Evolutionary conservation across 2,329 filamentous ascomycete species (phyloP), one percentile per base, ranked within the genome.

Genomic region (Emmonsiellopsis sp.): DNA sequence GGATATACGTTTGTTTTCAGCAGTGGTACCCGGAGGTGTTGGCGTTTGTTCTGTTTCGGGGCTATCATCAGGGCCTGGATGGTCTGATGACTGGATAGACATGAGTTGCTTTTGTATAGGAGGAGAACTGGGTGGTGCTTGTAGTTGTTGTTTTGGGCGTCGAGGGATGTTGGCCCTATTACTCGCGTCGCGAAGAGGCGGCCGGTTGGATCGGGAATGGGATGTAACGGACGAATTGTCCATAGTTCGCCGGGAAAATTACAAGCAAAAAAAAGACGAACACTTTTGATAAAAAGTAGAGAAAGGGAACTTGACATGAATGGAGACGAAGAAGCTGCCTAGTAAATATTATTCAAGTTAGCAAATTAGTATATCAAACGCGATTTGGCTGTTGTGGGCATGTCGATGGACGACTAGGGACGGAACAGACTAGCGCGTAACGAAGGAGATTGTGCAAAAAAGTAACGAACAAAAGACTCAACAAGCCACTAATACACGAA

Each of bases 1-100:
- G 3, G 79, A 79, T 7, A 82, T 62, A 31, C 76, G 76, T 57
- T 79, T 79, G 63, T 79, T 75, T 54, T 79, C 76, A 34, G 71
- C 62, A 43, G 26, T 31, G 35, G 10, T n/a, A 15, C 11, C 20
- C 13, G 45, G n/a, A 2, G 45, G 31, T n/a, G 9, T 16, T 40
- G 65, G 60, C 1, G 58, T 56, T 30, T 54, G 55, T 0, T 65
- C 59, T 2, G 69, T 60, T 5, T 54, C 57, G 1, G 67, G 61
- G 30, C 60, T 65, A 61, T 68, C 63, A 62, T 67, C 44, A 54
- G 58, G n/a, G 62, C 5, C 13, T 64, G 54, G 56, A 63, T 52
- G 54, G 58, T 53, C 49, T 58, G 51, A 52, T 59, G 16, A 63
- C 46, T 16, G 55, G 49, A 46, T 30, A 6, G 49, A 26, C 49